phyloP scores from a whole-genome alignment of 192 early-diverging fungal genomes.

The Linnemannia zychae region DNA sequence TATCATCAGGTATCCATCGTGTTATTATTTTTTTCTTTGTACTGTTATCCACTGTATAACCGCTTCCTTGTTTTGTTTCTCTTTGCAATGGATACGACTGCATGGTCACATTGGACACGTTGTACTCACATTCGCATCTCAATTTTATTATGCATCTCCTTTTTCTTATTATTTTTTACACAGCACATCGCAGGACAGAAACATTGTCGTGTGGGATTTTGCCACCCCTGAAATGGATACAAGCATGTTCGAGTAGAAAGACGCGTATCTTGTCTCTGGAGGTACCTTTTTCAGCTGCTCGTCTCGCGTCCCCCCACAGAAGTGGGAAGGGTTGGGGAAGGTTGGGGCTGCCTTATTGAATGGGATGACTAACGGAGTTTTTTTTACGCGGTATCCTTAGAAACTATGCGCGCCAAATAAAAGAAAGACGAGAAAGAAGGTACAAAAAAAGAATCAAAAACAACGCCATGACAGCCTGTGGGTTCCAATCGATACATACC shows the following conservation, averaged over 20 bases:
- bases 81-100: not conserved
- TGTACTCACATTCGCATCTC: not conserved
- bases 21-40: not conserved
- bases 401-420: not conserved
- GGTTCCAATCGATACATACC: not conserved
- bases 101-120: not conserved
- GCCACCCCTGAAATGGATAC: slow-evolving; percentile 19
- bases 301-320: no score
- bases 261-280: not conserved
- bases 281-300: not conserved
- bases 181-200: slow-evolving; percentile 42
- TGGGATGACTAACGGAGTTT: not conserved
- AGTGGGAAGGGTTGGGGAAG: not conserved
- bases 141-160: not conserved
- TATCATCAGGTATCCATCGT: slow-evolving; percentile 75
- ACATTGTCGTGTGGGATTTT: slow-evolving; percentile 52
- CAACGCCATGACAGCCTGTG: not conserved
- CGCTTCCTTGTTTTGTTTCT: no score
- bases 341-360: not conserved
- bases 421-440: not conserved
- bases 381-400: not conserved
- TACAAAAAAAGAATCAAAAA: not conserved
- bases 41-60: no score
- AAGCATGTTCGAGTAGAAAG: slow-evolving; percentile 22
- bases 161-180: not conserved